Evolutionary conservation across 2,329 filamentous ascomycete genomes (phyloP), one percentile per base, ranked within the genome.

Genomic region (Sphaerulina populicola): DNA sequence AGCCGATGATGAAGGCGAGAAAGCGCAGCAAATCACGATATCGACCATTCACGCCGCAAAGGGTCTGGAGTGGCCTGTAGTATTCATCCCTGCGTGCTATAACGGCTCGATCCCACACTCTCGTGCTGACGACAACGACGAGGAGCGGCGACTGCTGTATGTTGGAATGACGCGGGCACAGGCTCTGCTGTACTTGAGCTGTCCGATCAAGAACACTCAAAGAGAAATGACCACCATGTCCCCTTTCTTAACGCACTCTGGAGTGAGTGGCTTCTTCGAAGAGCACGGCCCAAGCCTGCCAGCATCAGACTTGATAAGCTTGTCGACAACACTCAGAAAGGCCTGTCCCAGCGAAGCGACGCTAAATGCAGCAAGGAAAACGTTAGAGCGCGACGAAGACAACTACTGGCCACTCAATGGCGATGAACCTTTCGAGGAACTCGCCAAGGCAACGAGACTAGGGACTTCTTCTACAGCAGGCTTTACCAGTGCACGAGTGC

Each of bases 1-100:
- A 14, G 78, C 81, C 21, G 76, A 80, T 8, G 75, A 78, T 2
- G 74, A 77, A 2, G 74, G 75, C 18, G 76, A 79, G 47, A 74
- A 74, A 27, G 78, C 69, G 1, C 62, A 70, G 33, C 76, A 86
- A 60, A 80, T 97, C 15, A 96, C 90, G 0, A 88, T 98, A 21
- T 96, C 89, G 5, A 98, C 91, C 0, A 96, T 98, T 9, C 91
- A 98, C 66, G 89, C 90, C 0, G 88, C 91, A 2, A 98, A 98
- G 68, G 91, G 91, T 2, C 75, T 98, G 1, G 91, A 98, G 67
- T 98, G 93, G 93, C 91, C 91, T 0, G 77, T 95, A 1, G 88
- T 97, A 1, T 97, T 97, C 66, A 82, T 97, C 12, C 90, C 93
- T 5, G 87, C 86, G 1, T 85, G 88, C 23, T 95, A 94, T 64